A percentile compares a stretch with the other conserved stretches of the same genome.
Evolutionary conservation across 2,329 filamentous ascomycete genomes (phyloP).

Genomic region (Botryotinia globosa): DNA sequence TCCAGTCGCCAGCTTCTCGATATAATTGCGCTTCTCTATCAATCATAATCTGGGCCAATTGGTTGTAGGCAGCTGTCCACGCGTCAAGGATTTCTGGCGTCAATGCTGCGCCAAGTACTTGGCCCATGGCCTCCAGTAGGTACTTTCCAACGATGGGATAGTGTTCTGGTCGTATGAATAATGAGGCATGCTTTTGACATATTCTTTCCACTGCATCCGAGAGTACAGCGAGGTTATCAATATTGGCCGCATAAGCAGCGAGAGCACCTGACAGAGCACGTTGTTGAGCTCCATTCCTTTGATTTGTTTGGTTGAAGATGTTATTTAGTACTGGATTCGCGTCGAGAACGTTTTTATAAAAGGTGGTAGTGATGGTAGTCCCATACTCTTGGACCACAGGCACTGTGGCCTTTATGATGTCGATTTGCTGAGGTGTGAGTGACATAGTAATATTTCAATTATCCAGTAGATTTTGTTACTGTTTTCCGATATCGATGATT

Average conservation of each 20-base stretch:
- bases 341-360: conserved; percentile 67
- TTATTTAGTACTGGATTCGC: conserved; percentile 64
- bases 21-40: conserved; percentile 61
- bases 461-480: neutral
- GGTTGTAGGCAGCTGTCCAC: conserved; percentile 69
- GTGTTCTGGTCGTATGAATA: conserved; percentile 67
- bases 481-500: neutral
- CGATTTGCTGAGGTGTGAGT: conserved; percentile 61
- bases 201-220: conserved; percentile 61
- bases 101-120: conserved; percentile 64
- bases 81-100: conserved; percentile 66
- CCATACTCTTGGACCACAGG: conserved; percentile 70
- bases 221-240: conserved; percentile 65
- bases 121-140: conserved; percentile 64
- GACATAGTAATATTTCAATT: conserved; percentile 36
- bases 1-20: conserved; percentile 47
- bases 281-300: conserved; percentile 65
- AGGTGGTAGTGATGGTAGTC: conserved; percentile 64
- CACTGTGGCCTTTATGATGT: conserved; percentile 73
- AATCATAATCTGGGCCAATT: conserved; percentile 71
- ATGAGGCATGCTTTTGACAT: conserved; percentile 70
- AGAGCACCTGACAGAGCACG: conserved; percentile 67
- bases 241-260: conserved; percentile 69
- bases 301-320: conserved; percentile 69
- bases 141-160: conserved; percentile 68